A percentile compares a stretch with the other conserved stretches of the same genome.
phyloP scores from a whole-genome alignment of 108 stramenopile genomes.

The Cyclotella baltica region DNA sequence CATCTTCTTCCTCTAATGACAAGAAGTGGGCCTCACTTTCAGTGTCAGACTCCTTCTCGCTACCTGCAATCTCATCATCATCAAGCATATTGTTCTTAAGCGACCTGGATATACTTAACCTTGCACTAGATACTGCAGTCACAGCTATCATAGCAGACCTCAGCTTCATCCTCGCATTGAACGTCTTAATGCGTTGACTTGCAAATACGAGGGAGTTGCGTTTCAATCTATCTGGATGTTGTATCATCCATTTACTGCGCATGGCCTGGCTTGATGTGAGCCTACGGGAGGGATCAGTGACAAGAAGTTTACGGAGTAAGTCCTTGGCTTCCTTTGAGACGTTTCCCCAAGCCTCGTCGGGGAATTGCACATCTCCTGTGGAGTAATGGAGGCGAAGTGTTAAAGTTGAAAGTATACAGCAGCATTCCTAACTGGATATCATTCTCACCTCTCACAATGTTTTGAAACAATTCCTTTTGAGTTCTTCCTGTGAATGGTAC shows the following conservation, averaged over 20 bases:
- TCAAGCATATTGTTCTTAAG: not conserved
- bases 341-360: slow-evolving; percentile 69
- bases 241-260: slow-evolving; percentile 82
- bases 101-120: slow-evolving; percentile 10
- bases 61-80: not conserved
- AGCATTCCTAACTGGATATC: not conserved
- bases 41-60: too few relatives aligned
- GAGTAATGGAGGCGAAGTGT: not conserved
- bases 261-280: slow-evolving; percentile 78
- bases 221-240: slow-evolving; percentile 55
- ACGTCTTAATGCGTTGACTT: slow-evolving; percentile 81
- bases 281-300: slow-evolving; percentile 78
- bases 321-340: slow-evolving; percentile 90
- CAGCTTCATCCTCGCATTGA: slow-evolving; percentile 89
- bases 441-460: slow-evolving; percentile 73
- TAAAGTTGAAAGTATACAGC: not conserved
- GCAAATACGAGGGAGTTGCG: slow-evolving; percentile 55
- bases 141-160: slow-evolving; percentile 86
- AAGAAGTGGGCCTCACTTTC: too few relatives aligned
- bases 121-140: not conserved
- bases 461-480: slow-evolving; percentile 80
- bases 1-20: too few relatives aligned
- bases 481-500: slow-evolving; percentile 83
- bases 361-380: slow-evolving; percentile 63
- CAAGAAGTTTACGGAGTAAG: slow-evolving; percentile 73